phyloP scores from a whole-genome alignment of 164 flowering plant genomes.

The Pachysandra terminalis region DNA sequence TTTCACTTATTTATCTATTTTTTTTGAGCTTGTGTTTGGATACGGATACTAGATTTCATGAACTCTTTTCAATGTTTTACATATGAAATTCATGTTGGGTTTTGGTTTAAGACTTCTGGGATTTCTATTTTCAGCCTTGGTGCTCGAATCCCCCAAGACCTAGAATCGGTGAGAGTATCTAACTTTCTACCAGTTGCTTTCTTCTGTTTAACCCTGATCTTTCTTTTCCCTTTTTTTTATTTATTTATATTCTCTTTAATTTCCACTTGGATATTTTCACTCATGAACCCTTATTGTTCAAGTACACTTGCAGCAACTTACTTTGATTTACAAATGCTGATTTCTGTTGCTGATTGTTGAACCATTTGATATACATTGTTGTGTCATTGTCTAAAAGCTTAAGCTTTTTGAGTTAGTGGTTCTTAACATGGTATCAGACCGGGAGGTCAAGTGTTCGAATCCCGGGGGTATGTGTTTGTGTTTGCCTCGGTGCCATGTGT shows the following conservation, averaged over 20 bases:
- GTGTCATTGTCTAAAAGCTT: too few species aligned
- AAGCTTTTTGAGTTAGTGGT: too few species aligned
- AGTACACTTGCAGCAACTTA: not conserved
- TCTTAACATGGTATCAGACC: too few species aligned
- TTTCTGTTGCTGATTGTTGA: not conserved
- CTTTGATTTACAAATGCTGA: not conserved
- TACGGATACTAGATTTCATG: not conserved
- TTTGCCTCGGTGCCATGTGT: too few species aligned
- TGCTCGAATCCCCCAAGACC: slow-evolving; percentile 38
- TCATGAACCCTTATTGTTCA: not conserved
- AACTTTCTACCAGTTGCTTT: not conserved
- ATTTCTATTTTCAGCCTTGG: slow-evolving; percentile 34
- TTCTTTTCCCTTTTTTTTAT: not conserved
- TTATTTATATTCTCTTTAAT: not conserved
- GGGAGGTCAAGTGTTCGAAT: too few species aligned
- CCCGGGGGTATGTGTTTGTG: too few species aligned
- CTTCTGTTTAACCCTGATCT: too few species aligned
- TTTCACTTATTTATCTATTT: not conserved
- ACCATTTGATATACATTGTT: too few species aligned
- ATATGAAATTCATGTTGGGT: too few species aligned
- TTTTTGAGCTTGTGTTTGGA: not conserved
- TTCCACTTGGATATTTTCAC: not conserved
- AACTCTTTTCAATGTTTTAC: not conserved
- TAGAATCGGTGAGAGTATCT: slow-evolving; percentile 30
- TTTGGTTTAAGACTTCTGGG: not conserved